Percentiles rank a stretch among this genome's conserved stretches.
Conservation (phyloP, 2,329 filamentous ascomycete species). For the Drechslera avenae region DNA sequence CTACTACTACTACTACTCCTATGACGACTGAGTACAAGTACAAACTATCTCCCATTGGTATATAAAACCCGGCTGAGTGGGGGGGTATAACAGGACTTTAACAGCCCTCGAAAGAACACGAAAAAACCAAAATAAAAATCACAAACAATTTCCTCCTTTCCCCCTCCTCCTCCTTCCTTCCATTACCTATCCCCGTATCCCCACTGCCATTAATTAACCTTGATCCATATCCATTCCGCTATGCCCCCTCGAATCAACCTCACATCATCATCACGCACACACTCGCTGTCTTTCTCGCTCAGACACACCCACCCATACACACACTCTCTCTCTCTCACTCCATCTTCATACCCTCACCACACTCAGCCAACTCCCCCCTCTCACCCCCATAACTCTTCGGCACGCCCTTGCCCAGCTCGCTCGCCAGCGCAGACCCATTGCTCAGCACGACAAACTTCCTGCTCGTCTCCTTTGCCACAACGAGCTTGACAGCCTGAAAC, state of each 20-base stretch:
- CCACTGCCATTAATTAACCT: no score
- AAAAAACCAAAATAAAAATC: no score
- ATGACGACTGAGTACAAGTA: no score
- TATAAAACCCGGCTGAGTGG: conserved; percentile 4
- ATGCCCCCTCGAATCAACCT: background rate
- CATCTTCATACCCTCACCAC: conserved; percentile 51
- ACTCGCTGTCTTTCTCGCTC: background rate
- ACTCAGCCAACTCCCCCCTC: conserved; percentile 57
- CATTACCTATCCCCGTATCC: no score
- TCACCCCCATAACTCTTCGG: conserved; percentile 82
- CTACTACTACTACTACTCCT: no score
- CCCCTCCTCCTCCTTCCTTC: no score
- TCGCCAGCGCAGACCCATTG: conserved; percentile 69
- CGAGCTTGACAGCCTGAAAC: conserved; percentile 54
- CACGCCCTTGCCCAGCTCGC: conserved; percentile 68
- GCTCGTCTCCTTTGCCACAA: conserved; percentile 56
- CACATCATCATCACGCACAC: conserved; percentile 24
- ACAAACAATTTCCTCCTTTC: no score
- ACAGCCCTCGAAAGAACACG: background rate
- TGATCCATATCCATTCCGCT: no score
- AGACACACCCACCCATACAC: background rate
- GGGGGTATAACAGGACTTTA: conserved; percentile 22
- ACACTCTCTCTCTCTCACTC: conserved; percentile 4
- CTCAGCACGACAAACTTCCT: conserved; percentile 57
- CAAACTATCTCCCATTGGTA: background rate